phyloP scores from a whole-genome alignment of 495 filamentous ascomycete genomes.

The Hypoxylon fragiforme region DNA sequence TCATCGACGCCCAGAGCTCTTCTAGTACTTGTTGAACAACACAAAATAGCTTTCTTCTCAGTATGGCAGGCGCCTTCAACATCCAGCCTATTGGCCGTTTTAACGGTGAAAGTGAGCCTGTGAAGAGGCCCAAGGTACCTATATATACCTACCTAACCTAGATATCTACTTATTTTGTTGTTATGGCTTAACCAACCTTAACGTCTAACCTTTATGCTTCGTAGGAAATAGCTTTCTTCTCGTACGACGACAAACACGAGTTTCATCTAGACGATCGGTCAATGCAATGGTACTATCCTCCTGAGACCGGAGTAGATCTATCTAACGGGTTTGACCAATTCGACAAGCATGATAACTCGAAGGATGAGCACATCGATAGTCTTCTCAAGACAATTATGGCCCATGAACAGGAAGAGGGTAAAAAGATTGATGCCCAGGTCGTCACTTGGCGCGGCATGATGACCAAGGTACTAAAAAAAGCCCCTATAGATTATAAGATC shows the following conservation, averaged over 20 bases:
- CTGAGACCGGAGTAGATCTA: conserved; percentile 69
- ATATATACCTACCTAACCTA: conserved; percentile 23
- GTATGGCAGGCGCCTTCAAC: conserved; percentile 52
- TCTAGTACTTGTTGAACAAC: neutral
- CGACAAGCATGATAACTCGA: conserved; percentile 75
- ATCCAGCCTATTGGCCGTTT: conserved; percentile 67
- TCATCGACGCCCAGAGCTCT: neutral
- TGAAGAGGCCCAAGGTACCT: conserved; percentile 69
- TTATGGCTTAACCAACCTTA: neutral
- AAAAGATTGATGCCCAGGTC: conserved; percentile 72
- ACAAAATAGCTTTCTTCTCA: neutral
- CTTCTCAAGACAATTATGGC: conserved; percentile 74
- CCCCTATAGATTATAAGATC: neutral
- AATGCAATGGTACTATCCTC: conserved; percentile 85
- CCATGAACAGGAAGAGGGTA: conserved; percentile 67
- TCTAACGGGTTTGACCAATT: conserved; percentile 82
- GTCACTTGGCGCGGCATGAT: conserved; percentile 98
- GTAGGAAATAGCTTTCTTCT: conserved; percentile 88
- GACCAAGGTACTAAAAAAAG: conserved; percentile 70
- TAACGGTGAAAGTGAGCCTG: conserved; percentile 60
- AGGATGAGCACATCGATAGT: conserved; percentile 86
- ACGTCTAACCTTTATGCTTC: neutral
- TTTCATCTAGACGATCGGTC: conserved; percentile 77
- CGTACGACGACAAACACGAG: conserved; percentile 80
- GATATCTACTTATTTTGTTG: neutral